Evolutionary conservation across 257 asterid species (phyloP), one percentile per base, ranked within the genome.

Genomic region (Apocynum venetum): DNA sequence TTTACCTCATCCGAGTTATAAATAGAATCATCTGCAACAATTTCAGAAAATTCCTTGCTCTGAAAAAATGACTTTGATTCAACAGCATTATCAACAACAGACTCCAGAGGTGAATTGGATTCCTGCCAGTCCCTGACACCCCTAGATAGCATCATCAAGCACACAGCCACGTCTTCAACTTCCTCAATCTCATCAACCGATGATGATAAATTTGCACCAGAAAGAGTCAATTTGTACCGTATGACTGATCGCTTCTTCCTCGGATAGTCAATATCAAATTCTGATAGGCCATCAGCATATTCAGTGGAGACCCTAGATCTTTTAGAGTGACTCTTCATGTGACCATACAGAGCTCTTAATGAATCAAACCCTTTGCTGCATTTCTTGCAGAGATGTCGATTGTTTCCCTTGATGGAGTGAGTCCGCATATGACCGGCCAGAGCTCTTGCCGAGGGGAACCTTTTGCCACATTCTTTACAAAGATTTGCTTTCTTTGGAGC

Each of bases 241-340:
- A 88, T 86, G 70, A 74, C 82, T 7, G 99, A 91, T 53, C 99
- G 57, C 79, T 93, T 93, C 68, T 87, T 84, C 19, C 92, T 74
- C 0, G 96, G 94, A 31, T 83, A 85, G 40, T 85, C 73, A 64
- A 71, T 80, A 46, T 83, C 91, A 64, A 87, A 78, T 43, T 84
- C 96, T 0, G 91, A 77, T 38, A 87, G 74, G 64, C 78, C 83
- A 9, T 81, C 87, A 59, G 79, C 84, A 63, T 82, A 78, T 44
- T 82, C 89, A 74, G 71, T 49, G 55, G 41, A 60, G 53, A 15
- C 77, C 78, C 74, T 85, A 17, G 77, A 82, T 82, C 79, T 89
- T 88, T 89, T 93, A 72, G 97, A 82, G 77, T 96, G 97, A 17
- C 82, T 85, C 80, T 88, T 96, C 99, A 91, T 89, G 83, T 96